A percentile compares a stretch with the other conserved stretches of the same genome.
Conservation (phyloP, 805 yeast genomes). For the Yarrowia sp. region DNA sequence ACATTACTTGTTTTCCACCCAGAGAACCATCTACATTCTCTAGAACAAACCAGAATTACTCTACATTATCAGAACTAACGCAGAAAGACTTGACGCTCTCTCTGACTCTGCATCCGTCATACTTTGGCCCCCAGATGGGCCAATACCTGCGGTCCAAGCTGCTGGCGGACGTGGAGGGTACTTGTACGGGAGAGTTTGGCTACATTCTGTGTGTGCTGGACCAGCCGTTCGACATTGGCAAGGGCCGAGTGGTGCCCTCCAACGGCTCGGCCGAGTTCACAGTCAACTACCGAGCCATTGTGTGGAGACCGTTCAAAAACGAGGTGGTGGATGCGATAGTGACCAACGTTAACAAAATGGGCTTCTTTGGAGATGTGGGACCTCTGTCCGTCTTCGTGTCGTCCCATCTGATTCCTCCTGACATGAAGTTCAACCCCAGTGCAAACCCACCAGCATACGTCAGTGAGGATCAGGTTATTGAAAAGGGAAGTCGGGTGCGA, state of each 20-base stretch:
- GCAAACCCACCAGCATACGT: constrained; percentile 98
- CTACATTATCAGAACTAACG: neutral
- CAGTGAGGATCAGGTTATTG: constrained; percentile 90
- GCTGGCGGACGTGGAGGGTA: constrained; percentile 94
- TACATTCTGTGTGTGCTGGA: constrained; percentile 95
- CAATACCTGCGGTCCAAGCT: constrained; percentile 85
- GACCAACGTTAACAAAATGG: constrained; percentile 89
- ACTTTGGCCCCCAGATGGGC: constrained; percentile 96
- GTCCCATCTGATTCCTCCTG: constrained; percentile 90
- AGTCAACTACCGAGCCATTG: constrained; percentile 93
- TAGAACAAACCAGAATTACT: neutral
- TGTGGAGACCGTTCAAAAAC: constrained; percentile 95
- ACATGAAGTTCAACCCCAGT: constrained; percentile 88
- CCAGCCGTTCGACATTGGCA: constrained; percentile 90
- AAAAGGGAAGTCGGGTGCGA: constrained; percentile 89
- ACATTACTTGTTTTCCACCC: no score
- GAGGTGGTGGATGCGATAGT: constrained; percentile 98
- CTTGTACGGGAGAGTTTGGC: constrained; percentile 98
- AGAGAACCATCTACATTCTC: neutral
- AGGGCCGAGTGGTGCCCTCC: constrained; percentile 86
- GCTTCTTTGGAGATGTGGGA: constrained; percentile 97
- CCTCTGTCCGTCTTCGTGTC: constrained; percentile 93
- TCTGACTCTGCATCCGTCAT: constrained; percentile 93
- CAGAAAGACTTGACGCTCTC: constrained; percentile 83
- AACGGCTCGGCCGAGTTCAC: constrained; percentile 95